phyloP scores from a whole-genome alignment of 257 asterid species.

The Ligustrum vulgare region DNA sequence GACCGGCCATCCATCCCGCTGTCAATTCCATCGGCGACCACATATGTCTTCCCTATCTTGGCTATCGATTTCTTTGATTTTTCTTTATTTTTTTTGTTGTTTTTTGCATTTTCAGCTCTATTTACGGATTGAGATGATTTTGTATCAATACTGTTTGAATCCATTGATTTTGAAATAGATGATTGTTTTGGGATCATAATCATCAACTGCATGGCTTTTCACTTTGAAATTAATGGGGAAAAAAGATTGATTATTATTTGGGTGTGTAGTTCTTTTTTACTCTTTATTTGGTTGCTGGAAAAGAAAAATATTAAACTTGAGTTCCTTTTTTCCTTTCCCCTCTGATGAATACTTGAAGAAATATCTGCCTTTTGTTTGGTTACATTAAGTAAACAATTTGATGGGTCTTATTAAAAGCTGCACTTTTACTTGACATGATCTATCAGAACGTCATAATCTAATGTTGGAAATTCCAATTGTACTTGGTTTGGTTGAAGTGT shows the following conservation, averaged over 20 bases:
- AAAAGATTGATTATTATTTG: not conserved
- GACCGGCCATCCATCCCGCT: too few relatives aligned
- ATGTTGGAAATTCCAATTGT: not conserved
- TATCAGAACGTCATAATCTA: too few relatives aligned
- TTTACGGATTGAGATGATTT: too few relatives aligned
- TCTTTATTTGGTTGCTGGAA: slow-evolving; percentile 24
- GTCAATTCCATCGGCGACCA: too few relatives aligned
- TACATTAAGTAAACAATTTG: too few relatives aligned
- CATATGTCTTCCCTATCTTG: too few relatives aligned
- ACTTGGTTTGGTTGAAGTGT: slow-evolving; percentile 20
- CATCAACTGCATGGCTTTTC: slow-evolving; percentile 17
- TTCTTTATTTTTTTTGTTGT: too few relatives aligned
- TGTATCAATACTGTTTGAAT: too few relatives aligned
- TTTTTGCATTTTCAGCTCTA: too few relatives aligned
- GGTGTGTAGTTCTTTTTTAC: too few relatives aligned
- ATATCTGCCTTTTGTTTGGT: not conserved
- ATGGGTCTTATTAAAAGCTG: not conserved
- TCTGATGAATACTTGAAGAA: slow-evolving; percentile 8
- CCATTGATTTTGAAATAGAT: slow-evolving; percentile 20
- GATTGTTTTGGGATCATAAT: slow-evolving; percentile 25
- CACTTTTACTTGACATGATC: not conserved
- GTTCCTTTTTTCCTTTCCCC: not conserved
- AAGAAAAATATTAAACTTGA: not conserved
- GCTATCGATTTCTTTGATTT: too few relatives aligned
- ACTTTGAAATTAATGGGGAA: not conserved